These are phyloP conservation scores for Colletotrichum spinosum DNA, from an alignment of 2,329 filamentous ascomycete genomes.

Conservation along the genomic window DNA sequence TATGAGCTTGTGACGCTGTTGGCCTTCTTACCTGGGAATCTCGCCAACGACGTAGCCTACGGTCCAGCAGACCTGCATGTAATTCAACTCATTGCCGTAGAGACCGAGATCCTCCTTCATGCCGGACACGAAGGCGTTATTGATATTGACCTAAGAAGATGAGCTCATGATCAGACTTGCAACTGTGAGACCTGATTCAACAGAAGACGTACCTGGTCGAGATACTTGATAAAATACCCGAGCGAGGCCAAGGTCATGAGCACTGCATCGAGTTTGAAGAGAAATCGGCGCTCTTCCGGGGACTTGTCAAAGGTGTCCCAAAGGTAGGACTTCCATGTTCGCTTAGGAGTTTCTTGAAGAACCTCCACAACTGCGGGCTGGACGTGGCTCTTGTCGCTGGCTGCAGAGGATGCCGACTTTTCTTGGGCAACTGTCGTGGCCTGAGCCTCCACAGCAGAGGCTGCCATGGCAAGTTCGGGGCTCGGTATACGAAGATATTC, in stretches of 20 bases:
- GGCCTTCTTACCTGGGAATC: conserved; percentile 38
- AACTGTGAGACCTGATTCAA: too few species aligned
- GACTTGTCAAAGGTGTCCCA: conserved; percentile 61
- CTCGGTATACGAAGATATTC: too few species aligned
- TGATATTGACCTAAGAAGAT: conserved; percentile 47
- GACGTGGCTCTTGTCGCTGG: conserved; percentile 1
- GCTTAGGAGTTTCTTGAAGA: conserved; percentile 45
- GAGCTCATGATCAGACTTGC: too few species aligned
- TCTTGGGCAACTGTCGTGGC: too few species aligned
- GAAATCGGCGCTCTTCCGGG: conserved; percentile 51
- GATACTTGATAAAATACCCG: conserved; percentile 42
- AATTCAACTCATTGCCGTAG: conserved; percentile 43
- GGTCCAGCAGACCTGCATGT: conserved; percentile 43
- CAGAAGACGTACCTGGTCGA: conserved; percentile 39
- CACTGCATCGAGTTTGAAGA: conserved; percentile 56
- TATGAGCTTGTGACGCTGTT: background rate
- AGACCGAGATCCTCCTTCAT: conserved; percentile 42
- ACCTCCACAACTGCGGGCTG: conserved; percentile 18
- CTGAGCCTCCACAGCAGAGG: too few species aligned
- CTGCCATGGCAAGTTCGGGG: too few species aligned
- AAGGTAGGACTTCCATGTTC: conserved; percentile 58
- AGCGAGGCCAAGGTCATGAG: conserved; percentile 48
- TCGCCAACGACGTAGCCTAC: conserved; percentile 42
- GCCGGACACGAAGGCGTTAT: conserved; percentile 47
- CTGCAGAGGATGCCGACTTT: too few species aligned